Base-by-base conservation (phyloP, 1,139 yeast species). In the Taiozyma sp. region DNA sequence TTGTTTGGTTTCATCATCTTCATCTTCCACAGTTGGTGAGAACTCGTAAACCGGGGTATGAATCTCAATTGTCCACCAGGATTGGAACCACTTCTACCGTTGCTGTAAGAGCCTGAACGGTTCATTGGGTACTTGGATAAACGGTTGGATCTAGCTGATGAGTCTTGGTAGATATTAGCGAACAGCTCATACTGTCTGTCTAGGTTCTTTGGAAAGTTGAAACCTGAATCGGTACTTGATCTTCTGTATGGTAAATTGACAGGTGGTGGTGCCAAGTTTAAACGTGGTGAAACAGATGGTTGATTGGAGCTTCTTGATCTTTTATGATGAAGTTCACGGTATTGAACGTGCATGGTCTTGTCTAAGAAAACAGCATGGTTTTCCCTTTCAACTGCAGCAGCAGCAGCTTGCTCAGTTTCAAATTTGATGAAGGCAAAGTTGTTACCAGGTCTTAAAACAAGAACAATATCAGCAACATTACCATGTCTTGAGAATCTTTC, bases 271-370 rank as follows among this genome's bases (percentile, higher is more conserved):
- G 91, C 90, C 49, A 83, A 71, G 35, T 75, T 76, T 52, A 82
- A 67, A 28, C 79, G 71, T 30, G 76, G 74, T 9, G 58, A 56
- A 40, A 61, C 64, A 45, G 63, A 56, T 24, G 54, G 42, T 37
- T 52, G 22, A 14, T 48, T 43, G 26, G 50, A 46, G 44, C 48
- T 39, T 51, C 53, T 56, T 47, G 56, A 48, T 52, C 53, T 53
- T 40, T 51, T 56, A 49, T 68, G 75, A 56, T 80, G 80, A 55
- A 80, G 68, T 64, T 86, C 95, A 53, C 87, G 77, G 63, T 85
- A 88, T 66, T 86, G 95, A 44, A 88, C 96, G 68, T 86, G 93
- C 74, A 88, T 85, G 6, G 93, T 85, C 65, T 79, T 83, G 49
- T 80, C 82, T 61, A 80, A 70, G 61, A 88, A 80, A 67, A 83